Evolutionary conservation across 2,329 filamentous ascomycete genomes (phyloP), one percentile per base, ranked within the genome.

Genomic region (Teratosphaeria pseudoeucalypti): DNA sequence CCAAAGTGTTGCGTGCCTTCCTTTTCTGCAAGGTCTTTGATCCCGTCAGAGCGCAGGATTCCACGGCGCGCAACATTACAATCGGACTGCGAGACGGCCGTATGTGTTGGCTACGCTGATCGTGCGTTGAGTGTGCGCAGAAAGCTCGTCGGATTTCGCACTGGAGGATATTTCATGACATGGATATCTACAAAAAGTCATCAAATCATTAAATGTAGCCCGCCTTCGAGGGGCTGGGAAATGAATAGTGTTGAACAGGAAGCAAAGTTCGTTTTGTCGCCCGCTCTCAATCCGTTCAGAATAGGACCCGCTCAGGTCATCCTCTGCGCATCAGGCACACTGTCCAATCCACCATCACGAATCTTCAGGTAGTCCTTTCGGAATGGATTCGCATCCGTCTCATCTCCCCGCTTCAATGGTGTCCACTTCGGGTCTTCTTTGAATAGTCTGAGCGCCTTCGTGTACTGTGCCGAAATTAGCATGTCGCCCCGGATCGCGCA

Each of bases 361-460:
- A 34, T 55, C 61, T 77, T 72, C 37, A 96, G 78, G 70, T 99
- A 99, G 55, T 85, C 83, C 80, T 90, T 84, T 60, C 94, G 84
- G 73, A 86, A 88, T 57, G 81, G 76, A 75, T 97, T 99, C 61
- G 73, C 73, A 72, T 97, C 90, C 52, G 96, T 82, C 55, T 92
- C 88, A 4, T 78, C 76, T 6, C 82, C 84, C 59, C 94, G 85
- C 77, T 96, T 95, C 66, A 99, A 76, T 14, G 94, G 89, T 39
- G 91, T 97, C 94, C 94, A 99, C 77, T 97, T 96, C 37, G 94
- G 94, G 76, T 97, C 92, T 65, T 97, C 94, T 78, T 97, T 92
- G 83, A 97, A 99, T 57, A 99, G 80, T 60, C 94, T 84, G 90
- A 97, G 92, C 14, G 94, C 94, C 72, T 95, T 89, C 66, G 96